Base-by-base conservation (phyloP, 192 early-diverging fungal genomes). In the Podochytrium sp. region DNA sequence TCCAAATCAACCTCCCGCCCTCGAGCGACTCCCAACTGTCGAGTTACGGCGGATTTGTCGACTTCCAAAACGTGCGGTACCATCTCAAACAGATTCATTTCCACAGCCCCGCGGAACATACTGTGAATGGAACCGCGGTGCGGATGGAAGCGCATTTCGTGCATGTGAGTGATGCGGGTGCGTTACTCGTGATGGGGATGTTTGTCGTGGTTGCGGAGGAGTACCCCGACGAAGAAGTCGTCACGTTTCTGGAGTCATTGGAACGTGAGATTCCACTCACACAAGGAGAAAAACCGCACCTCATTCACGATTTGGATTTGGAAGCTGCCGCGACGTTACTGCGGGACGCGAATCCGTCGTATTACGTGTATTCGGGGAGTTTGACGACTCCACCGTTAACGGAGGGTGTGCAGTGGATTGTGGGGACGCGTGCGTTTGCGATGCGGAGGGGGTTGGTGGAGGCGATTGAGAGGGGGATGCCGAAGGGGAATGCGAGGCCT, bases 321-420 rank as follows among this genome's bases (percentile, higher is more conserved):
- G 61, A 62, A 38, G 43, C 12, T 23, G 73, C 59, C 5, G 61
- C 60, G 43, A 7, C 20, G 33, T 16, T 74, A 23, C 65, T 74
- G 34, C 39, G 33, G 43, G n/a, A n/a, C n/a, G 20, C 7, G 6
- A 52, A 23, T 14, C 7, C 25, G 25, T 6, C 25, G 20, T 74
- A 62, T 51, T 74, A 65, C 32, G 43, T 50, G 6, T 74, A 74
- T 38, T 23, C 50, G 20, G 73, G 73, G 5, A 34, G 27, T 0
- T 49, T 74, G 62, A 74, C 73, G 20, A 74, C 73, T 0, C 73
- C 73, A 35, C 73, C 73, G 2, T 55, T 43, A 6, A 74, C 38
- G 23, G 73, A 74, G 32, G 73, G 73, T 25, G 73, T 74, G 73
- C 50, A 63, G 10, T 74, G 73, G 73, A 65, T 74, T 38, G 73